Evolutionary conservation across 2,329 filamentous ascomycete species (phyloP).

Genomic region (Periconia digitata): DNA sequence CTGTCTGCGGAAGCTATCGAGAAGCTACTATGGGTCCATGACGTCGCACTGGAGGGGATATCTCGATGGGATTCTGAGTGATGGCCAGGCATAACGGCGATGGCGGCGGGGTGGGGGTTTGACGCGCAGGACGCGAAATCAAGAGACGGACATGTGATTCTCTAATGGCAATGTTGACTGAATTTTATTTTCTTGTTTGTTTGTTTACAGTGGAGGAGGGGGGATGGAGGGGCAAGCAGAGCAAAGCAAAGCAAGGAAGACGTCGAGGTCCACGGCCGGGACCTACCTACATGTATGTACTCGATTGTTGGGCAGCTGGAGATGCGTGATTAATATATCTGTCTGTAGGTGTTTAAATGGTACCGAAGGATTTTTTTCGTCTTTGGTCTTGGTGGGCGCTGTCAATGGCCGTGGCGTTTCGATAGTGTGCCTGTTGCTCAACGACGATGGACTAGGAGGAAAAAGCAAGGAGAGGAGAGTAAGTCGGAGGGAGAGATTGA

Average conservation of each 20-base stretch:
- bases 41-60: not conserved
- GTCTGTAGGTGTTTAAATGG: slow-evolving; percentile 8
- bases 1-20: not conserved
- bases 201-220: not conserved
- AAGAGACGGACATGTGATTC: not conserved
- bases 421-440: too few relatives aligned
- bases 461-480: too few relatives aligned
- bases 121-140: too few relatives aligned
- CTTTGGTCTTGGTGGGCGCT: too few relatives aligned
- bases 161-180: too few relatives aligned
- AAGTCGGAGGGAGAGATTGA: too few relatives aligned
- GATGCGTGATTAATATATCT: not conserved
- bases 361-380: too few relatives aligned
- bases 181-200: too few relatives aligned
- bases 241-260: too few relatives aligned
- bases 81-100: not conserved
- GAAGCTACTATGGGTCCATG: not conserved
- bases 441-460: too few relatives aligned
- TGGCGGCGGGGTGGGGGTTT: too few relatives aligned
- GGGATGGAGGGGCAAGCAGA: not conserved
- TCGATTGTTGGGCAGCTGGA: not conserved
- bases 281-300: not conserved
- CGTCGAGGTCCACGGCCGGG: not conserved
- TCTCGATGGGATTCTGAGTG: not conserved
- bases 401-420: too few relatives aligned